Evolutionary conservation across 352 stramenopile genomes (phyloP), one percentile per base, ranked within the genome.

Genomic region (Phytopythium chamaehyphon): DNA sequence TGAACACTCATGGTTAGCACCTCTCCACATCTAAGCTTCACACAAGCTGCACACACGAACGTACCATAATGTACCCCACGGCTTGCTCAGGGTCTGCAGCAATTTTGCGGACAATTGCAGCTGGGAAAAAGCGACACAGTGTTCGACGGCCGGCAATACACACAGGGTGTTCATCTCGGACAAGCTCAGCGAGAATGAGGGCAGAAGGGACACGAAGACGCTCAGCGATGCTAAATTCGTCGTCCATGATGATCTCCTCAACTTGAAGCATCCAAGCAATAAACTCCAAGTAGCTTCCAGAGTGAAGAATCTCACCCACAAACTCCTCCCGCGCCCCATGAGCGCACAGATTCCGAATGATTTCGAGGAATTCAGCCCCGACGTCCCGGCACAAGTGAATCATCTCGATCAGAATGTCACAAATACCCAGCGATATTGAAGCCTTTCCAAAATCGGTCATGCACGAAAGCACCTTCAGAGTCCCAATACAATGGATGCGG

Each of bases 351-450:
- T 90, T 93, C 5, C 64, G 64, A 40, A 93, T 81, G 39, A 93
- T 83, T 16, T 49, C 46, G 10, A 93, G 69, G 14, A 67, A 61
- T 3, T 86, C 64, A 0, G 77, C 57, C 1, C 77, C 82, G 15
- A 88, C 66, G 19, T 76, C 66, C 40, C 69, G 69, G 40, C 71
- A 78, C 43, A 83, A 49, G 40, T 93, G 78, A 37, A 89, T 56
- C 18, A 90, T 49, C 50, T 93, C 82, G 45, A 93, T 86, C 36
- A 93, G 50, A 51, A 90, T 80, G 44, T 93, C 77, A 49, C 82
- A 90, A 33, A 89, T 86, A 0, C 79, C 82, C 6, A 86, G 66
- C 12, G 72, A 51, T 3, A 81, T 64, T n/a, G 77, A 62, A 2
- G 60, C 67, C 5, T 55, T 64, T 43, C 73, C 76, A 38, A 93